A percentile compares a stretch with the other conserved stretches of the same genome.
These are phyloP conservation scores for Ustilago curta DNA, from an alignment of 1,284 basidiomycete genomes.

Conservation along the genomic window DNA sequence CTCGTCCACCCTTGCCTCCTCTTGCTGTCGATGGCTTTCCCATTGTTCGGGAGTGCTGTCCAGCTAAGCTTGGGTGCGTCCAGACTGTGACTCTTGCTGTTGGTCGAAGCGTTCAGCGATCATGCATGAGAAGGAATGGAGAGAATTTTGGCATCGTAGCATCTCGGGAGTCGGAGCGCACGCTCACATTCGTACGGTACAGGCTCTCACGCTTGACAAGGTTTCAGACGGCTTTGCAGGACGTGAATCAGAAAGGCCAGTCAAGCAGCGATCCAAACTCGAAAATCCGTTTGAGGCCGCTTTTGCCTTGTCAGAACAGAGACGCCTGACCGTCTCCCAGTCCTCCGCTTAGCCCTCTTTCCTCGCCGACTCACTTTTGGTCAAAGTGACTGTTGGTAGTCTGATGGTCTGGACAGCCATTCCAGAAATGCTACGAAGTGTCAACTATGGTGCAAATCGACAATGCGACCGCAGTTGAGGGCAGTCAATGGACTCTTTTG, in stretches of 20 bases:
- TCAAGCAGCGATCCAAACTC: background rate
- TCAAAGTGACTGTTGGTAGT: no score
- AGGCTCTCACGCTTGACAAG: no score
- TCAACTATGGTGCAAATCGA: no score
- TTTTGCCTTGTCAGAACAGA: background rate
- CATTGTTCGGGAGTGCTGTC: conserved; percentile 8
- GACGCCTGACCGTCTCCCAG: background rate
- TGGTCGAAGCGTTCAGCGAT: background rate
- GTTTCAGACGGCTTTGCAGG: conserved; percentile 29
- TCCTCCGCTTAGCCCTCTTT: background rate
- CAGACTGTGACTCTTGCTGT: background rate
- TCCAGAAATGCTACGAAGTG: no score
- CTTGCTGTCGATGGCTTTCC: conserved; percentile 35
- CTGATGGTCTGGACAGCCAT: no score
- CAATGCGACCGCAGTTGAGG: background rate
- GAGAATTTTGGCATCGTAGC: conserved; percentile 23
- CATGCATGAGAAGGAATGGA: conserved; percentile 23
- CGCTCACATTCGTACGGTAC: background rate
- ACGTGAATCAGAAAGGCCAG: background rate
- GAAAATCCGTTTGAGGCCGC: conserved; percentile 40
- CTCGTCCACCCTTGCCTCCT: conserved; percentile 34
- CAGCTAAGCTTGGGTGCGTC: background rate
- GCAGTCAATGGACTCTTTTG: background rate
- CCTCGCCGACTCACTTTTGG: no score
- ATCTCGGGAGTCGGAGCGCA: conserved; percentile 14